Evolutionary conservation across 371 early-diverging fungal genomes (phyloP).

Genomic region (Mucor piriformis): DNA sequence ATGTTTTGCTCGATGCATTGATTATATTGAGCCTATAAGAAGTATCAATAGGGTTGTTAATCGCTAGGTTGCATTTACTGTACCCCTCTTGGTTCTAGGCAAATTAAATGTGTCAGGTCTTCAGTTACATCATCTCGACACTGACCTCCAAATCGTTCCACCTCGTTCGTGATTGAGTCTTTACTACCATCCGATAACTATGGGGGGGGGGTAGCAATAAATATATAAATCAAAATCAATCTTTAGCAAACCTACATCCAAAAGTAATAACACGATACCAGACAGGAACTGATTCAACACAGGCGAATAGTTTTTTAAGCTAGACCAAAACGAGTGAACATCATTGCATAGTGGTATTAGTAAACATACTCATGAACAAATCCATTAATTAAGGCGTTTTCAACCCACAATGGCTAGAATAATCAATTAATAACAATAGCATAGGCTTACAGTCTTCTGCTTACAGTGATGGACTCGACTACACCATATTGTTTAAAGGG

Average conservation of each 20-base stretch:
- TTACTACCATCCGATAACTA: conserved; percentile 53
- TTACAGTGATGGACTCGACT: conserved; percentile 24
- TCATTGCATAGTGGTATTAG: neutral
- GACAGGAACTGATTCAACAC: conserved; percentile 56
- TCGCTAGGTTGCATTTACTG: too few species aligned
- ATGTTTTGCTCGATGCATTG: conserved; percentile 53
- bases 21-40: conserved; percentile 51
- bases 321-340: conserved; percentile 7
- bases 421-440: neutral
- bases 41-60: too few species aligned
- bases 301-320: conserved; percentile 55
- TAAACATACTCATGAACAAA: conserved; percentile 44
- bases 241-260: conserved; percentile 33
- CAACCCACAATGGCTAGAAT: conserved; percentile 44
- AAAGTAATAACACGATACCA: conserved; percentile 54
- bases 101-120: conserved; percentile 67
- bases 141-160: conserved; percentile 63
- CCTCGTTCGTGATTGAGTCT: conserved; percentile 49
- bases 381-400: conserved; percentile 26
- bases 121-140: conserved; percentile 38
- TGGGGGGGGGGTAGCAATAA: neutral
- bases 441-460: neutral
- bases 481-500: neutral
- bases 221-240: neutral
- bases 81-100: conserved; percentile 53